phyloP scores from a whole-genome alignment of 2,329 filamentous ascomycete genomes.

The Coleophoma cylindrospora region DNA sequence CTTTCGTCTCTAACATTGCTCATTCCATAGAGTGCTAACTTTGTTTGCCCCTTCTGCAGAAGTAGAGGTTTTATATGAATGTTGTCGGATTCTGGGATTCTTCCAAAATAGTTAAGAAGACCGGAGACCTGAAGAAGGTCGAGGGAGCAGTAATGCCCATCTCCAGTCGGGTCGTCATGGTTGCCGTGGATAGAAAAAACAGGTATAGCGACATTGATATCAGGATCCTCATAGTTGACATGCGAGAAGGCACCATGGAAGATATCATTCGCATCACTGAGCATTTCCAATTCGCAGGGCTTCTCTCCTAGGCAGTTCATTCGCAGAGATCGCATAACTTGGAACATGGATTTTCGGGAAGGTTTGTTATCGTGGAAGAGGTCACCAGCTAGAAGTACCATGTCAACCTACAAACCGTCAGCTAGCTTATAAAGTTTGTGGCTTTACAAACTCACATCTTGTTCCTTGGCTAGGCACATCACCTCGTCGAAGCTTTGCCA shows the following conservation, averaged over 20 bases:
- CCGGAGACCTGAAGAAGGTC: conserved; percentile 89
- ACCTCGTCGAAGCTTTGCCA: conserved; percentile 96
- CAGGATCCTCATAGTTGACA: conserved; percentile 95
- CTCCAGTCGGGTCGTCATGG: conserved; percentile 96
- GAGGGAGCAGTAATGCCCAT: conserved; percentile 85
- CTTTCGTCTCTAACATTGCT: conserved; percentile 96
- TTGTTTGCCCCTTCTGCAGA: conserved; percentile 88
- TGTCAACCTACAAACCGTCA: conserved; percentile 54
- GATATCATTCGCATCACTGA: conserved; percentile 87
- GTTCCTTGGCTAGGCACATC: conserved; percentile 78
- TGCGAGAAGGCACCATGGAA: conserved; percentile 88
- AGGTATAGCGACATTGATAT: conserved; percentile 95
- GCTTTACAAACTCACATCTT: conserved; percentile 47
- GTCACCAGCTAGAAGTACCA: conserved; percentile 92
- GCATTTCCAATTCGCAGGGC: conserved; percentile 89
- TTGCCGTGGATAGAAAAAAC: conserved; percentile 99
- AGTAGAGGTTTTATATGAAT: conserved; percentile 89
- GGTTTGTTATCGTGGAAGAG: conserved; percentile 98
- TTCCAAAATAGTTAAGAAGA: conserved; percentile 92
- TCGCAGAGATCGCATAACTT: conserved; percentile 91
- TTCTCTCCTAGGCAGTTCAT: conserved; percentile 95
- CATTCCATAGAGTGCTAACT: conserved; percentile 87
- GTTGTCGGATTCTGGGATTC: conserved; percentile 87
- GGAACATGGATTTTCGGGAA: conserved; percentile 90
- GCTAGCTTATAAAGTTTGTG: no score